Conservation (phyloP, 164 flowering plant species). For the Akebia trifoliata region DNA sequence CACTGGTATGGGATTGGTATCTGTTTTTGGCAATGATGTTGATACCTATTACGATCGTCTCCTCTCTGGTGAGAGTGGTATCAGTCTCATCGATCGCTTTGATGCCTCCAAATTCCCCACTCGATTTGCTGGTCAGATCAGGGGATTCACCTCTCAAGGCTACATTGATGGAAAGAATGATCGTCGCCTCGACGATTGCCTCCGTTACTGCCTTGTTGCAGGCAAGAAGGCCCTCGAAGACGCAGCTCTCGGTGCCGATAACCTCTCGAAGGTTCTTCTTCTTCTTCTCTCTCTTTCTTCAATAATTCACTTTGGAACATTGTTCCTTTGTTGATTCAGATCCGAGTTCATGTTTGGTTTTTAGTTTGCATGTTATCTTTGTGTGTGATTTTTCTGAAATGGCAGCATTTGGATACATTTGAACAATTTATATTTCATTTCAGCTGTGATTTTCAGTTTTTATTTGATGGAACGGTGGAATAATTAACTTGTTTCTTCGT, state of each 20-base stretch:
- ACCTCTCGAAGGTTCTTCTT: slow-evolving; percentile 42
- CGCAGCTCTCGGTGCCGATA: slow-evolving; percentile 63
- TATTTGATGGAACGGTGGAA: too few species aligned
- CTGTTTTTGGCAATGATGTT: slow-evolving; percentile 81
- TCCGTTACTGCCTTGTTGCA: slow-evolving; percentile 78
- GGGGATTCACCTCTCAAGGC: slow-evolving; percentile 59
- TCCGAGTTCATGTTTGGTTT: too few species aligned
- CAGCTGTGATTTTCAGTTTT: too few species aligned
- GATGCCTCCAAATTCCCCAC: slow-evolving; percentile 94
- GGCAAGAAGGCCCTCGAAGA: slow-evolving; percentile 81
- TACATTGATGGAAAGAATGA: slow-evolving; percentile 92
- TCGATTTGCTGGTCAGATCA: slow-evolving; percentile 87
- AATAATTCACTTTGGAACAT: background rate
- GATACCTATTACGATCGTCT: slow-evolving; percentile 65
- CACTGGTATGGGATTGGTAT: slow-evolving; percentile 39
- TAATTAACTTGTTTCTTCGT: too few species aligned
- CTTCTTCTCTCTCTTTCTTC: background rate
- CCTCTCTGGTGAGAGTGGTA: slow-evolving; percentile 71
- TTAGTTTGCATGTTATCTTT: too few species aligned
- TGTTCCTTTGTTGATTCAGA: too few species aligned
- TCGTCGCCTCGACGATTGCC: slow-evolving; percentile 74
- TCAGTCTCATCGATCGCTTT: slow-evolving; percentile 62
- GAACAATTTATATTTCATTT: too few species aligned
- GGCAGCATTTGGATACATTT: too few species aligned
- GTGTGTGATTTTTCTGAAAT: too few species aligned